These are phyloP conservation scores for Polytrichum commune DNA, from an alignment of 225 moss, liverwort and hornwort genomes.

Conservation along the genomic window DNA sequence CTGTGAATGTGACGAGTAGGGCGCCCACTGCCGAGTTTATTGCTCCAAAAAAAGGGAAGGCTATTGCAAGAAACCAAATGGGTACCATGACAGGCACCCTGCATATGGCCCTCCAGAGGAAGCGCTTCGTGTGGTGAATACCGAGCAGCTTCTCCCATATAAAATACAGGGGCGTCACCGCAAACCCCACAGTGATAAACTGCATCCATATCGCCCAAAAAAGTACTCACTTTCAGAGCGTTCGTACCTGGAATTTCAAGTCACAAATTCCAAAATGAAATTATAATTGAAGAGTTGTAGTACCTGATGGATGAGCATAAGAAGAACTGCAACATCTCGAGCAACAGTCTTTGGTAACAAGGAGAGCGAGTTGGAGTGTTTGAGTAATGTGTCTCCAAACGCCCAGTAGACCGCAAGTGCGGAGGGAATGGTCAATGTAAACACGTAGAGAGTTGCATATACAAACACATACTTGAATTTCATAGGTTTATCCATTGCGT, in stretches of 20 bases:
- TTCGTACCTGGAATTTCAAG: no score
- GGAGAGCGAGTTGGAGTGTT: constrained; percentile 70
- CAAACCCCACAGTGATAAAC: constrained; percentile 41
- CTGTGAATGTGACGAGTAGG: constrained; percentile 38
- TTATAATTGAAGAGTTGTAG: no score
- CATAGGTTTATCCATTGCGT: constrained; percentile 93
- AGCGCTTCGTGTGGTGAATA: constrained; percentile 19
- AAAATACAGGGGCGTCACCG: constrained; percentile 39
- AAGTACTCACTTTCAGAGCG: no score
- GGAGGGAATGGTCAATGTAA: constrained; percentile 89
- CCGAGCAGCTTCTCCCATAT: constrained; percentile 48
- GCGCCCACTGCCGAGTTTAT: constrained; percentile 45
- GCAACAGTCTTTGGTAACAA: constrained; percentile 71
- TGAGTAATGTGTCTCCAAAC: constrained; percentile 78
- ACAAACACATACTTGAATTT: constrained; percentile 87
- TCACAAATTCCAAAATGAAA: no score
- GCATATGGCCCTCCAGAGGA: constrained; percentile 19
- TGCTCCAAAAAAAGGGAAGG: constrained; percentile 42
- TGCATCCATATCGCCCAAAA: constrained; percentile 1
- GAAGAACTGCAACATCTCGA: constrained; percentile 90
- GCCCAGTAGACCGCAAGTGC: constrained; percentile 94
- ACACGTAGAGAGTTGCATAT: constrained; percentile 85
- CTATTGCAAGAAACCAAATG: constrained; percentile 49
- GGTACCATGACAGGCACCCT: constrained; percentile 31
- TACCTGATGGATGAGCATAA: constrained; percentile 98